Percentiles rank a stretch among this genome's conserved stretches.
These are phyloP conservation scores for Aspergillus flavus DNA, from an alignment of 2,329 filamentous ascomycete genomes.

Conservation along the genomic window DNA sequence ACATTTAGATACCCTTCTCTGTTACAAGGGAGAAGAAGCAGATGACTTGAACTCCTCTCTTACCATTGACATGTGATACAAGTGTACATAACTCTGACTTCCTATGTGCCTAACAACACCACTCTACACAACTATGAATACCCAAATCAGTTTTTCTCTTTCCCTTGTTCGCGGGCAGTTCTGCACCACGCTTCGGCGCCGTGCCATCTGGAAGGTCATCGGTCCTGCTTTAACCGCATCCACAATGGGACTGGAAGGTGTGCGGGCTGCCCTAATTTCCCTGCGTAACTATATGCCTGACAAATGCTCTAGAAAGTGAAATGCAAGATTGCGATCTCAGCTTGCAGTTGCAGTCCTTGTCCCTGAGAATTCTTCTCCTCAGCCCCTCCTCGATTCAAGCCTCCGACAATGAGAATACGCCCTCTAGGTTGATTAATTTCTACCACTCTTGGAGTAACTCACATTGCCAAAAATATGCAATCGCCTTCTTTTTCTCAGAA, in stretches of 20 bases:
- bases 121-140: slow-evolving; percentile 8
- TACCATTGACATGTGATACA: neutral
- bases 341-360: slow-evolving; percentile 12
- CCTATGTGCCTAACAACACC: neutral
- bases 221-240: slow-evolving; percentile 22
- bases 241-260: slow-evolving; percentile 24
- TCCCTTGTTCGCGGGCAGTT: slow-evolving; percentile 29
- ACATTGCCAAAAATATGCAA: slow-evolving; percentile 12
- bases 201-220: slow-evolving; percentile 39
- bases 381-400: slow-evolving; percentile 20
- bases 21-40: slow-evolving; percentile 3
- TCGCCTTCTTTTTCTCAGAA: slow-evolving; percentile 29
- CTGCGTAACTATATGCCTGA: neutral
- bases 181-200: slow-evolving; percentile 43
- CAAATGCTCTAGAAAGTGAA: slow-evolving; percentile 17
- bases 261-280: neutral
- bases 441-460: neutral
- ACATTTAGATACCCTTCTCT: slow-evolving; percentile 20
- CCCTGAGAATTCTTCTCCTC: slow-evolving; percentile 26
- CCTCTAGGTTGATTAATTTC: slow-evolving; percentile 22
- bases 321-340: slow-evolving; percentile 24
- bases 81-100: neutral
- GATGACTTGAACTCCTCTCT: slow-evolving; percentile 10
- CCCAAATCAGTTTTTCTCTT: neutral
- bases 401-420: slow-evolving; percentile 18